Conservation (phyloP, 768 basidiomycete genomes). For the Boletus rubroflammeus region DNA sequence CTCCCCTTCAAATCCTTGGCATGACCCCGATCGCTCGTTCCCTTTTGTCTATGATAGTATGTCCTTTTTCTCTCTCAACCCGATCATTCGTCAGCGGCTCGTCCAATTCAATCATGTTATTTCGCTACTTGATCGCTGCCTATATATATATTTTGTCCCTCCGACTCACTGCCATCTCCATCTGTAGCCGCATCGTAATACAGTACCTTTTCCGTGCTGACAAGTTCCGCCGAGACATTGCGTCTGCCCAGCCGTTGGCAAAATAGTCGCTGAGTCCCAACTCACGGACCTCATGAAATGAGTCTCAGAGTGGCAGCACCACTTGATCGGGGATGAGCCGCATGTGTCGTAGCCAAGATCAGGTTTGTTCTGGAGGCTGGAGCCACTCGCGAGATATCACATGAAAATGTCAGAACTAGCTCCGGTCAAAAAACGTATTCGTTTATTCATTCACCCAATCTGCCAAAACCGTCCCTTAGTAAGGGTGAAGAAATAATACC, state of each 20-base stretch:
- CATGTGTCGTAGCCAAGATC: neutral
- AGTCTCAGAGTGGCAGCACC: constrained; percentile 5
- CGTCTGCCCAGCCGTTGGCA: neutral
- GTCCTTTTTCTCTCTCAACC: constrained; percentile 22
- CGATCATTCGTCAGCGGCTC: constrained; percentile 14
- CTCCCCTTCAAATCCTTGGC: constrained; percentile 6
- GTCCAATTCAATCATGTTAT: constrained; percentile 12
- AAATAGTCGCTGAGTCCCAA: constrained; percentile 17
- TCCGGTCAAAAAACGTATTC: neutral
- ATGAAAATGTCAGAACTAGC: constrained; percentile 10
- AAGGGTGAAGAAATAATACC: neutral
- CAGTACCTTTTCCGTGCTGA: constrained; percentile 1
- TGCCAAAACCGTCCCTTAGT: neutral
- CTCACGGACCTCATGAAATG: constrained; percentile 10
- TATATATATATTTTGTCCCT: constrained; percentile 13
- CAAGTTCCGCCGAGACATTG: constrained; percentile 23
- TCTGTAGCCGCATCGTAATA: constrained; percentile 22
- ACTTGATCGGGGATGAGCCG: constrained; percentile 10
- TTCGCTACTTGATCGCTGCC: constrained; percentile 23
- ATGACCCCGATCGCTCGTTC: constrained; percentile 19
- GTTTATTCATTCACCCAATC: neutral
- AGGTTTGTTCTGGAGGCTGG: neutral
- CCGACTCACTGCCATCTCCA: neutral
- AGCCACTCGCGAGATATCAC: constrained; percentile 9
- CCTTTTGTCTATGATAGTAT: constrained; percentile 15